These are phyloP conservation scores for Macrophomina tecta DNA, from an alignment of 2,329 filamentous ascomycete genomes.

Conservation along the genomic window DNA sequence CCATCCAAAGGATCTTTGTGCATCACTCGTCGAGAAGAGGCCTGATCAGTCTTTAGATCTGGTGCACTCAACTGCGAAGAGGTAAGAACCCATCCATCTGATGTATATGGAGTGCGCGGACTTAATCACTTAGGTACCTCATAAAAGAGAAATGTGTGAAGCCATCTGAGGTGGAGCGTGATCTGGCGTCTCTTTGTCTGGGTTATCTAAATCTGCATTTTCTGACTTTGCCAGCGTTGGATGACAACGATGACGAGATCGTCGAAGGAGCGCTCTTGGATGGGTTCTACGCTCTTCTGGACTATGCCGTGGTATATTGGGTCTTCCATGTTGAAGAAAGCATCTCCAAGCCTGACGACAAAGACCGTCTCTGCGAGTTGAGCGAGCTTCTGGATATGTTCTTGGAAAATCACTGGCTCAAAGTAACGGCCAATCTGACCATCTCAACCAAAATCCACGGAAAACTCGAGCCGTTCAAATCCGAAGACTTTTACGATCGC, in stretches of 20 bases:
- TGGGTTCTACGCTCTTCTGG: not conserved
- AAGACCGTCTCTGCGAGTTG: not conserved
- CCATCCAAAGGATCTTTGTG: slow-evolving; percentile 43
- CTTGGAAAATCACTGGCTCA: not conserved
- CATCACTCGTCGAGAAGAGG: slow-evolving; percentile 41
- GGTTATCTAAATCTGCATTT: not conserved
- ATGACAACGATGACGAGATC: not conserved
- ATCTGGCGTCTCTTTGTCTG: not conserved
- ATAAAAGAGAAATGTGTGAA: not conserved
- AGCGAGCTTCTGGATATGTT: not conserved
- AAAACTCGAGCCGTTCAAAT: not conserved
- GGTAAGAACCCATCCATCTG: not conserved
- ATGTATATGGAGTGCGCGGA: not conserved
- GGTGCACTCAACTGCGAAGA: not conserved
- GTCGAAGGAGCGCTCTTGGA: not conserved
- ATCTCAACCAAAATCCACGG: not conserved
- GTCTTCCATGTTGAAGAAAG: not conserved
- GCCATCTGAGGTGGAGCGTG: not conserved
- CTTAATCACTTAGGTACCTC: not conserved
- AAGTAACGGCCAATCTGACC: not conserved
- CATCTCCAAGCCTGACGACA: not conserved
- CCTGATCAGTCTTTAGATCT: not conserved
- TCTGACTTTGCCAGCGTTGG: not conserved
- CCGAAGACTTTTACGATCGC: not conserved
- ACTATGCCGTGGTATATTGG: not conserved